Evolutionary conservation across 495 filamentous ascomycete species (phyloP).

Genomic region (Cladorrhinum samala): DNA sequence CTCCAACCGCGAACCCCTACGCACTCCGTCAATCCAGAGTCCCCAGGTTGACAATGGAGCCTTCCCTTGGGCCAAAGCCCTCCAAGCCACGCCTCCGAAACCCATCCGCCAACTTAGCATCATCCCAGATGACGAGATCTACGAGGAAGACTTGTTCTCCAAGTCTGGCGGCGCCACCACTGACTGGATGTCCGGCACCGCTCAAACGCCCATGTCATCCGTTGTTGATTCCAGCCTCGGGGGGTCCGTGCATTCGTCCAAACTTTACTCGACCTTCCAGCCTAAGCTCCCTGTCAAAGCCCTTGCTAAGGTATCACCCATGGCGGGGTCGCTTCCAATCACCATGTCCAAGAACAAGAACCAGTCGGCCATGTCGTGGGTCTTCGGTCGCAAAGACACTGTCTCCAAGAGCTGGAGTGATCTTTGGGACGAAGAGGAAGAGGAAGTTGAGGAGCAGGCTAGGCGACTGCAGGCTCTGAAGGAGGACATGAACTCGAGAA

Average conservation of each 20-base stretch:
- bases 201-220: slow-evolving; percentile 67
- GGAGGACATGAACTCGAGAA: slow-evolving; percentile 70
- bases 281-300: slow-evolving; percentile 29
- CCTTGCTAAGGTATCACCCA: slow-evolving; percentile 30
- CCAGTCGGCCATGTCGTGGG: slow-evolving; percentile 61
- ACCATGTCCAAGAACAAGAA: slow-evolving; percentile 56
- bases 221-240: slow-evolving; percentile 70
- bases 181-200: slow-evolving; percentile 65
- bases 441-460: slow-evolving; percentile 52
- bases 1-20: slow-evolving; percentile 89
- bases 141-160: slow-evolving; percentile 85
- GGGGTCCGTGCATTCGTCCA: slow-evolving; percentile 58
- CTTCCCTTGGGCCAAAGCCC: slow-evolving; percentile 92
- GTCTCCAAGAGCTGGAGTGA: slow-evolving; percentile 98
- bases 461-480: slow-evolving; percentile 56
- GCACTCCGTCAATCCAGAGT: slow-evolving; percentile 90
- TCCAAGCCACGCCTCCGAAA: slow-evolving; percentile 71
- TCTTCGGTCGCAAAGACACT: slow-evolving; percentile 68
- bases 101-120: slow-evolving; percentile 76
- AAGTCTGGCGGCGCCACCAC: slow-evolving; percentile 66
- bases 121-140: slow-evolving; percentile 69
- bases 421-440: slow-evolving; percentile 88
- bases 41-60: slow-evolving; percentile 71
- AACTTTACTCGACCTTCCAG: slow-evolving; percentile 35
- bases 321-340: slow-evolving; percentile 74